Evolutionary conservation across 2,329 filamentous ascomycete genomes (phyloP), one percentile per base, ranked within the genome.

Genomic region (Fusarium virguliforme): DNA sequence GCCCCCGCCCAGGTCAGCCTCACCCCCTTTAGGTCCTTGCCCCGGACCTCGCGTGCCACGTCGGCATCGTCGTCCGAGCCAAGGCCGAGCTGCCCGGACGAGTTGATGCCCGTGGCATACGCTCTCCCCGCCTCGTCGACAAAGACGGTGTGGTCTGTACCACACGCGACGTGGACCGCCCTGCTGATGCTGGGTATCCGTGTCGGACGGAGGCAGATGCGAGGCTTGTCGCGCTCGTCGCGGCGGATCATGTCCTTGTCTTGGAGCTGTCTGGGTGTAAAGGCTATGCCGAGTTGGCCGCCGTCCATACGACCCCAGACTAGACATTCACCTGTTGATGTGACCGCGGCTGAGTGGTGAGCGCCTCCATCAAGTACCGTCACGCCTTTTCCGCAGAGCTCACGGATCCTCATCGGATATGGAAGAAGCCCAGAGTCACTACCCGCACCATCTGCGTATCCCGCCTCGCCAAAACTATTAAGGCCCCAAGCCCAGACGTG

Each of bases 381-480:
- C 58, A 97, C 85, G 7, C 87, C 81, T 76, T 87, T 86, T 30
- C 86, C 84, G 34, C 84, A 83, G 8, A 97, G 86, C 5, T 85
- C 86, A 5, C 87, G 80, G 28, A 96, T 88, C 32, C 90, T 80
- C 13, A 87, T 88, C 2, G 93, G 91, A 64, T 88, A 86, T 8
- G 48, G 54, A 8, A 68, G 37, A 67, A 90, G 85, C 15, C 88
- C 87, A 64, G 87, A 86, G 67, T 90, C 65, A 7, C 57, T 55
- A 2, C 74, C 70, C 5, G 74, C 73, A 1, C 51, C 60, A 24
- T 59, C 59, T 58, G 85, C 83, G 32, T 70, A 38, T 1, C 91
- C 93, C 10, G 91, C 91, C 81, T 95, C 89, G 67, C 90, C 91
- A 77, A 91, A 95, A 79, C 90, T 92, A 83, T 96, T 95, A 35